Base-by-base conservation (phyloP, 2,329 filamentous ascomycete species). In the Pezicula rhizophila region DNA sequence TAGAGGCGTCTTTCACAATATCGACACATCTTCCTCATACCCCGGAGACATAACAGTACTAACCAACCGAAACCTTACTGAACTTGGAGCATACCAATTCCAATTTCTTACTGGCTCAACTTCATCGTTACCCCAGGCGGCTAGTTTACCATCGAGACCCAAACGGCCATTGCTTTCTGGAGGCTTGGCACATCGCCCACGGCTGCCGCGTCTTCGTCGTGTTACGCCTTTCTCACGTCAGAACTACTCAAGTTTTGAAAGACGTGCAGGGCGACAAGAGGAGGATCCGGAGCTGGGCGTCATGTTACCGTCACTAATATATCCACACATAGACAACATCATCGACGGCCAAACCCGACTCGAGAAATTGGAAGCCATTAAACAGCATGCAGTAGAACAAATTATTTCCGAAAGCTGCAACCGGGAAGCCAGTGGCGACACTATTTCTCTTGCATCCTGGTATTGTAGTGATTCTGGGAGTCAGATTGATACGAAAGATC, bases 1-100 rank as follows among this genome's bases (percentile, higher is more conserved):
- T 48, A 39, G 37, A 31, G 58, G 57, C n/a, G 57, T 58, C 5
- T 60, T 61, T 34, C 59, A 59, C 48, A 45, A 46, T 3, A 15
- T 35, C 6, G 37, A 48, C 28, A 41, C 39, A 25, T 50, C 48
- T n/a, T 28, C 18, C 5, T 43, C 33, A 18, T 47, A 49, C 11
- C 14, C 41, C 37, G 45, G 41, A 20, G 28, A 42, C 12, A 28
- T 17, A 7, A 45, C 33, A 14, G 11, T 44, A 4, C 25, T 52
- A 28, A 53, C 46, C 2, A 5, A 46, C 4, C 41, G 49, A 39
- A 52, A 52, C 12, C 25, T 54, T 10, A 28, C 46, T 11, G 45
- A 49, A 18, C 23, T 51, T 1, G 44, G 18, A 31, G 34, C 41
- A 28, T 50, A 41, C 37, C 46, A 42, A 3, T 46, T 38, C 15